Percentiles rank a stretch among this genome's conserved stretches.
Conservation (phyloP, 805 yeast species). For the Schwanniomyces yamadae region DNA sequence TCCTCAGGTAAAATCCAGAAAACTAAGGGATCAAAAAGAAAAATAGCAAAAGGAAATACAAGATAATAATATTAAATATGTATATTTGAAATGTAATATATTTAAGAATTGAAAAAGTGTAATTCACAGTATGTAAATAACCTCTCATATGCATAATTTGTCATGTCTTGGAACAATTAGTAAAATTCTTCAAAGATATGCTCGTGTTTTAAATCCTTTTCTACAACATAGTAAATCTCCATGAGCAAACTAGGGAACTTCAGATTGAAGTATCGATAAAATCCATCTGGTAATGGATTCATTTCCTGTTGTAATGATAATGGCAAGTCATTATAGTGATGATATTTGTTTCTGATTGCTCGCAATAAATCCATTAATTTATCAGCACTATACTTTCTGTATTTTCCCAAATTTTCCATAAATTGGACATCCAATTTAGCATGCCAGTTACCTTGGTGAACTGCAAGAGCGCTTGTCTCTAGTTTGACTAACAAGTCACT, state of each 20-base stretch:
- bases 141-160: constrained; percentile 9
- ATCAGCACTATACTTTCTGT: constrained; percentile 79
- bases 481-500: constrained; percentile 54
- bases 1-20: constrained; percentile 4
- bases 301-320: constrained; percentile 58
- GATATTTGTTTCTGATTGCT: constrained; percentile 89
- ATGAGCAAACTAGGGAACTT: constrained; percentile 79
- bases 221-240: constrained; percentile 66
- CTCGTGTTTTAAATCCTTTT: constrained; percentile 58
- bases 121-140: too few species aligned
- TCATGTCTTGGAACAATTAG: constrained; percentile 9
- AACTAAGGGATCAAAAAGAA: not conserved
- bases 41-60: constrained; percentile 3
- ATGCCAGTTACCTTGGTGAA: constrained; percentile 76
- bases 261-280: constrained; percentile 68
- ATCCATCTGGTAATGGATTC: constrained; percentile 83
- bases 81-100: constrained; percentile 1
- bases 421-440: constrained; percentile 65
- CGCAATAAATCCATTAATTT: constrained; percentile 83
- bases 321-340: constrained; percentile 91
- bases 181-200: constrained; percentile 49
- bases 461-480: constrained; percentile 49
- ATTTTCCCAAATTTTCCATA: constrained; percentile 82
- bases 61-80: constrained; percentile 5
- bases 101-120: constrained; percentile 2